Evolutionary conservation across 1,284 basidiomycete species (phyloP), one percentile per base, ranked within the genome.

Genomic region (Ustanciosporium gigantosporum): DNA sequence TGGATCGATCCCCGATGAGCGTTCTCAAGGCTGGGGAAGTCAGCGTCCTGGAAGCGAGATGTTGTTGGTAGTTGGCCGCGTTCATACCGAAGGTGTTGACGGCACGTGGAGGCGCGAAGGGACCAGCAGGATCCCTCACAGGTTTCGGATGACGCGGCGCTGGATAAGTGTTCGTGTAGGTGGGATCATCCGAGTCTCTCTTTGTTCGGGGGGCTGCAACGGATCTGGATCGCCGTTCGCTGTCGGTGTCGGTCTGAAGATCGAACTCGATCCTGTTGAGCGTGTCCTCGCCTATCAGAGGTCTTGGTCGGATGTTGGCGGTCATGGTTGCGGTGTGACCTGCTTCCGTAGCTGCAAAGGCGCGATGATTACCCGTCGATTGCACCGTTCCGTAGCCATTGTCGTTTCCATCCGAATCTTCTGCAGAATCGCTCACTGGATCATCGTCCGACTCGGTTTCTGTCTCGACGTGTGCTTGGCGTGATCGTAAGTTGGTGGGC

Each of bases 341-440:
- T 14, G 51, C 57, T 6, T 51, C 58, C 2, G 58, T 69, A 9
- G 59, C 57, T 11, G 56, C 56, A 41, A 66, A 62, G 20, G 44
- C 57, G 25, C 55, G 46, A 23, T 69, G 66, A 25, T 69, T 69
- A 35, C 66, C 66, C 0, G 66, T 69, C 31, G 56, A 45, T 48
- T 51, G 42, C 43, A 56, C 14, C 41, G 46, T 15, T 52, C 41
- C n/a, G 41, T 50, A 19, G 31, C 31, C 49, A 20, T 50, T 38
- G 7, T 51, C 38, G 34, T 53, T 48, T n/a, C 37, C 45, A 22
- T 49, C 48, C 5, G 51, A 56, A 5, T 57, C 58, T n/a, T n/a
- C n/a, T 8, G 27, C 61, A 4, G 61, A 65, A 17, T 59, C 64
- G 37, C 46, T 62, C 2, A 42, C 45, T 6, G 59, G 56, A 20